These are phyloP conservation scores for Calonectria montana DNA, from an alignment of 2,329 filamentous ascomycete species.

Conservation along the genomic window DNA sequence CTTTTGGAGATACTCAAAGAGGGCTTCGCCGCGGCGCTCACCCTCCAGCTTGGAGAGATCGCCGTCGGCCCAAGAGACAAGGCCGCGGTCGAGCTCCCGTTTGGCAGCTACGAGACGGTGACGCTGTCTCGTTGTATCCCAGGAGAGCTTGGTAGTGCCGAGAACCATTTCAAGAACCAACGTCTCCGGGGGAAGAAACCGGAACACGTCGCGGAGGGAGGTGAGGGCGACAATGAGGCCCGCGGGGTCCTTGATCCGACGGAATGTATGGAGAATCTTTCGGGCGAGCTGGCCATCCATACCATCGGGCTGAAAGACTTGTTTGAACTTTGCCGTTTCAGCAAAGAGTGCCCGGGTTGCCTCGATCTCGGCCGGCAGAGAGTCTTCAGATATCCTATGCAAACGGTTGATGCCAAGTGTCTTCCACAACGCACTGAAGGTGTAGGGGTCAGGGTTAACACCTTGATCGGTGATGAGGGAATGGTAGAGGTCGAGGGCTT, in stretches of 20 bases:
- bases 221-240: constrained; percentile 60
- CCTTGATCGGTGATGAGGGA: constrained; percentile 61
- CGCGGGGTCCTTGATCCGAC: constrained; percentile 55
- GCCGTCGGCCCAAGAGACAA: constrained; percentile 44
- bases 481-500: constrained; percentile 67
- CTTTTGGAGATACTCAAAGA: constrained; percentile 57
- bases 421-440: constrained; percentile 76
- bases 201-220: constrained; percentile 55
- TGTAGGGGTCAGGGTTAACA: constrained; percentile 73
- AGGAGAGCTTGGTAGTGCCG: constrained; percentile 56
- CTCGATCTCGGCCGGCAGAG: constrained; percentile 44
- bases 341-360: constrained; percentile 57
- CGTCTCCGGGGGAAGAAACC: constrained; percentile 57
- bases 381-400: constrained; percentile 46
- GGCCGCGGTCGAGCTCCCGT: constrained; percentile 54
- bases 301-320: constrained; percentile 56
- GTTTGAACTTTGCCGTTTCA: constrained; percentile 61
- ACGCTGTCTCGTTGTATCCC: constrained; percentile 54
- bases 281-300: constrained; percentile 61
- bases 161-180: constrained; percentile 60
- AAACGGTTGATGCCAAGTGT: constrained; percentile 64
- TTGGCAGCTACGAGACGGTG: constrained; percentile 56
- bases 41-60: constrained; percentile 51
- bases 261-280: constrained; percentile 63
- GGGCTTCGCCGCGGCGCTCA: constrained; percentile 50